These are phyloP conservation scores for Colletotrichum sp. DNA, from an alignment of 2,329 filamentous ascomycete species.

Conservation along the genomic window DNA sequence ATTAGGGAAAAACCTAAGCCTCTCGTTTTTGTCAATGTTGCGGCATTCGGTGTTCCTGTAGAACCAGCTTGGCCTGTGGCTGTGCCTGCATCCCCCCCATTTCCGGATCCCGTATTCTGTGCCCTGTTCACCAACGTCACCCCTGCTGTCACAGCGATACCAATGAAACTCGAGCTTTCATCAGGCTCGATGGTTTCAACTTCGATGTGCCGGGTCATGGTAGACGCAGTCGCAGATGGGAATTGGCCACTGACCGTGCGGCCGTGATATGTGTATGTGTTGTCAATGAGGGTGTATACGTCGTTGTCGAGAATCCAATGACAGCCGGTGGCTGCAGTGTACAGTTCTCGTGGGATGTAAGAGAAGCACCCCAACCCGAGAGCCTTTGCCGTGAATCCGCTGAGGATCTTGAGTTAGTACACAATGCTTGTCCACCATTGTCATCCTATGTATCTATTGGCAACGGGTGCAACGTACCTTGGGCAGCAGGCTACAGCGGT, in stretches of 20 bases:
- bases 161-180: neutral
- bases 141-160: neutral
- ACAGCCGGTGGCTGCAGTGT: neutral
- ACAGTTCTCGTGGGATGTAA: neutral
- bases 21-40: neutral
- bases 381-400: neutral
- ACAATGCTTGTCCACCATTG: neutral
- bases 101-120: neutral
- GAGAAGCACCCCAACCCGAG: neutral
- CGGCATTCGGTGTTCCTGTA: neutral
- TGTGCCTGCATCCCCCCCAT: neutral
- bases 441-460: neutral
- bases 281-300: neutral
- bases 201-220: neutral
- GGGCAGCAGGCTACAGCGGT: neutral
- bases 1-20: neutral
- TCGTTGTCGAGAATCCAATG: neutral
- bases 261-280: neutral
- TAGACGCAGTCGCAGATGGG: neutral
- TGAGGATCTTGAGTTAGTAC: neutral
- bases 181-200: neutral
- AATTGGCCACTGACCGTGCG: neutral
- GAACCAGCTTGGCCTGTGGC: neutral
- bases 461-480: neutral
- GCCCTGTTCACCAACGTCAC: neutral